Percentiles rank a stretch among this genome's conserved stretches.
Conservation (phyloP, 148 eudicot genomes). For the Vaccinium myrtillus region DNA sequence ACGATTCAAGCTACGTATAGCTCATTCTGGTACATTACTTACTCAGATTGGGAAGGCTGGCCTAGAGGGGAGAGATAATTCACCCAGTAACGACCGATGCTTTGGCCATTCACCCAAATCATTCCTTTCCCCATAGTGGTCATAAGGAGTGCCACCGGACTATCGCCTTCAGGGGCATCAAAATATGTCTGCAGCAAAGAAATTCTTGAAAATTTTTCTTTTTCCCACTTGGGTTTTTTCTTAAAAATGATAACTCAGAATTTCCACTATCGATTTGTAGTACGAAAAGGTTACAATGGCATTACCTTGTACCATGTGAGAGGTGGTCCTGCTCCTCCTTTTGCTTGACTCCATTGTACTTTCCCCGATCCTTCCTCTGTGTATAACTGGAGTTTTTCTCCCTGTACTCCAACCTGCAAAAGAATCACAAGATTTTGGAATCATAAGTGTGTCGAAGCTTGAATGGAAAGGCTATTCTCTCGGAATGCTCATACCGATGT, state of each 20-base stretch:
- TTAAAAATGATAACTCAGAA: not conserved
- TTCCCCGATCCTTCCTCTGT: conserved; percentile 64
- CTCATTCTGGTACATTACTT: conserved; percentile 20
- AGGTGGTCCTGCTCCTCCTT: conserved; percentile 37
- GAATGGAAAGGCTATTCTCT: not conserved
- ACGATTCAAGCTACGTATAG: not conserved
- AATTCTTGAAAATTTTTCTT: no score
- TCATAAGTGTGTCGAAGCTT: not conserved
- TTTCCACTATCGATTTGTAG: not conserved
- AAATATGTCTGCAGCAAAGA: conserved; percentile 51
- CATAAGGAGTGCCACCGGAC: conserved; percentile 63
- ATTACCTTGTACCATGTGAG: conserved; percentile 87
- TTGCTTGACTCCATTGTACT: conserved; percentile 51
- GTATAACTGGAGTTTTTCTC: conserved; percentile 52
- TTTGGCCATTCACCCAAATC: conserved; percentile 70
- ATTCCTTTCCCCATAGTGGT: conserved; percentile 71
- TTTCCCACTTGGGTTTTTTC: not conserved
- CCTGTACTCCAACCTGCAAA: conserved; percentile 54
- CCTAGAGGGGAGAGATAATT: conserved; percentile 49
- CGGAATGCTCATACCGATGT: not conserved
- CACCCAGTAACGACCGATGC: conserved; percentile 85
- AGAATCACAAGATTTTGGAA: not conserved
- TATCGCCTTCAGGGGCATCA: conserved; percentile 71
- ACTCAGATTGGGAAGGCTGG: conserved; percentile 77
- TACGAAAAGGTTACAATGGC: not conserved